Evolutionary conservation across 345 rosid species (phyloP), one percentile per base, ranked within the genome.

Genomic region (Tarenaya hassleriana): DNA sequence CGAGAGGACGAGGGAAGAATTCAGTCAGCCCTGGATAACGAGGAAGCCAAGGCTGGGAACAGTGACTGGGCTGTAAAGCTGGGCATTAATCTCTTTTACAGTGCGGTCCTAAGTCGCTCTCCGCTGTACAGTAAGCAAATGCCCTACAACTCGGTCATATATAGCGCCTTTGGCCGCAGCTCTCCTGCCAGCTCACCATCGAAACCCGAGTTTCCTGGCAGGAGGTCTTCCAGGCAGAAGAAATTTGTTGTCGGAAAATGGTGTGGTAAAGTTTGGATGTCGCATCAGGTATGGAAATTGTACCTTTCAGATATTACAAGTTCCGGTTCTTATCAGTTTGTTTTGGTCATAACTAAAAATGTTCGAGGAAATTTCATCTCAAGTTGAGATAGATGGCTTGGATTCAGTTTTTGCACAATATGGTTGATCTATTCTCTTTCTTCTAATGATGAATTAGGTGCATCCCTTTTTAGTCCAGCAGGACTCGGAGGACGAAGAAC

Each of bases 211-310:
- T 59, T 62, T 29, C 61, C 64, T 39, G 81, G 83, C 47, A 76
- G 73, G 77, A 71, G 79, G 65, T 46, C 71, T 34, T 57, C 60
- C 49, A 80, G 67, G 69, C 97, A 63, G 71, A 90, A 63, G 71
- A 90, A 86, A 47, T 80, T 75, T 21, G 97, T 87, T 66, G 98
- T 67, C 1, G 98, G 96, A 32, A 91, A 78, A 78, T 91, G 98
- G 98, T 91, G 98, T 63, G 98, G 98, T 46, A 87, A 73, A 66
- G 89, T 87, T 65, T 91, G 98, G 96, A 91, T 82, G 96, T 91
- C 98, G 53, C 84, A 79, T 77, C 96, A 83, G 79, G 91, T 90
- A 64, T 47, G 42, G 46, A 19, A 18, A 8, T 9, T 13, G n/a
- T n/a, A n/a, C n/a, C n/a, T n/a, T n/a, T n/a, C n/a, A n/a, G n/a